Percentiles rank a stretch among this genome's conserved stretches.
phyloP scores from a whole-genome alignment of 805 yeast genomes.

The Saccharomycopsis synnaedendra region DNA sequence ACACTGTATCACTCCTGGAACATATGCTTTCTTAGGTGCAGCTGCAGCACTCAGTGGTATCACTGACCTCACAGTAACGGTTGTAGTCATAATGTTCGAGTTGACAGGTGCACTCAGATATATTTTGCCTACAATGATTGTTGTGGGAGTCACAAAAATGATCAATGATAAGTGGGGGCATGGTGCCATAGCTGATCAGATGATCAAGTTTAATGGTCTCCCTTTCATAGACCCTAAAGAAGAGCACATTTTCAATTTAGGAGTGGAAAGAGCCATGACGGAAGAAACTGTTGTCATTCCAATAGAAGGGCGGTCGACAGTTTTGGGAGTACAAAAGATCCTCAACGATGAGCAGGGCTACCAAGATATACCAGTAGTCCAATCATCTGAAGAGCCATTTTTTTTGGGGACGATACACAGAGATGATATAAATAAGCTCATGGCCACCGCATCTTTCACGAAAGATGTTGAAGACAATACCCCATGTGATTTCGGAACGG shows the following conservation, averaged over 20 bases:
- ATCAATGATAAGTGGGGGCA: constrained; percentile 69
- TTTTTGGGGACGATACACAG: constrained; percentile 23
- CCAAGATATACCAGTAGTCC: constrained; percentile 28
- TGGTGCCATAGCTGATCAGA: constrained; percentile 93
- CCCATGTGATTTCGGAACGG: neutral
- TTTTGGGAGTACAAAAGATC: constrained; percentile 18
- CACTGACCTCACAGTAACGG: constrained; percentile 84
- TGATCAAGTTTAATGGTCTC: constrained; percentile 78
- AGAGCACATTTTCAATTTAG: constrained; percentile 44
- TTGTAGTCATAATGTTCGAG: constrained; percentile 92
- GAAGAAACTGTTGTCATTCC: constrained; percentile 20
- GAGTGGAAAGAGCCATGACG: constrained; percentile 51
- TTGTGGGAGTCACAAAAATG: constrained; percentile 76
- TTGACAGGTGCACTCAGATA: constrained; percentile 89
- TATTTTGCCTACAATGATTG: constrained; percentile 93
- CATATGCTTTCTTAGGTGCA: constrained; percentile 93
- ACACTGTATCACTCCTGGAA: constrained; percentile 77
- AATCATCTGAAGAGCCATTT: constrained; percentile 16
- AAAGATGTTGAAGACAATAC: neutral
- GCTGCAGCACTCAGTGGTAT: constrained; percentile 93
- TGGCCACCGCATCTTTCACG: neutral
- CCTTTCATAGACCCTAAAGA: constrained; percentile 72
- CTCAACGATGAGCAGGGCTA: constrained; percentile 17
- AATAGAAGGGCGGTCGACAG: constrained; percentile 15
- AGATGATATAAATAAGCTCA: constrained; percentile 1